Evolutionary conservation across 306 rosid species (phyloP).

Genomic region (Lotus japonicus): DNA sequence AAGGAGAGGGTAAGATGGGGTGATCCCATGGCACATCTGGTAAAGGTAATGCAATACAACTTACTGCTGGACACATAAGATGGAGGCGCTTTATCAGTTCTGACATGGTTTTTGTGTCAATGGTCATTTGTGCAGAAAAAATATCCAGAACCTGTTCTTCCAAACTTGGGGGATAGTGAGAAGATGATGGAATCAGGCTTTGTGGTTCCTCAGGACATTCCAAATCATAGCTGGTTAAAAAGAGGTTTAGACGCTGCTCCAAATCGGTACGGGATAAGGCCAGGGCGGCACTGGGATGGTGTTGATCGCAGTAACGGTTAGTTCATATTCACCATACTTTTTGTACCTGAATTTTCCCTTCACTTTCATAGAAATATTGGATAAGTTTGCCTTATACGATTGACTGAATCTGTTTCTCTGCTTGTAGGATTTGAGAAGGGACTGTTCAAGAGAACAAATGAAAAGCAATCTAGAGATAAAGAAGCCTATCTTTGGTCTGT

Average conservation of each 20-base stretch:
- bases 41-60: slow-evolving; percentile 50
- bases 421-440: slow-evolving; percentile 67
- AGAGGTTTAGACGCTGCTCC: slow-evolving; percentile 73
- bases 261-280: slow-evolving; percentile 73
- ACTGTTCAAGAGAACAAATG: slow-evolving; percentile 63
- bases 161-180: slow-evolving; percentile 58
- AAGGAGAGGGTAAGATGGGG: slow-evolving; percentile 86
- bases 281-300: slow-evolving; percentile 97
- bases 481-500: slow-evolving; percentile 96
- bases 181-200: slow-evolving; percentile 86
- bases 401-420: slow-evolving; percentile 1
- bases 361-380: background rate
- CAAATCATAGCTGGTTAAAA: slow-evolving; percentile 81
- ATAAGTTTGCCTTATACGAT: background rate
- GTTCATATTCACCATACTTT: slow-evolving; percentile 25
- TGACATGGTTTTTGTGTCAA: slow-evolving; percentile 18
- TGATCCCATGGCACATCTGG: slow-evolving; percentile 93
- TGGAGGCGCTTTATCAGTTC: slow-evolving; percentile 7
- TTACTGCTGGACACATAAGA: background rate
- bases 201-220: slow-evolving; percentile 79
- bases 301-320: slow-evolving; percentile 87
- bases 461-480: slow-evolving; percentile 61
- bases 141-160: slow-evolving; percentile 46
- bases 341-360: background rate
- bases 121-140: slow-evolving; percentile 52